phyloP scores from a whole-genome alignment of 192 early-diverging fungal species.

The Backusella mclennaniae region DNA sequence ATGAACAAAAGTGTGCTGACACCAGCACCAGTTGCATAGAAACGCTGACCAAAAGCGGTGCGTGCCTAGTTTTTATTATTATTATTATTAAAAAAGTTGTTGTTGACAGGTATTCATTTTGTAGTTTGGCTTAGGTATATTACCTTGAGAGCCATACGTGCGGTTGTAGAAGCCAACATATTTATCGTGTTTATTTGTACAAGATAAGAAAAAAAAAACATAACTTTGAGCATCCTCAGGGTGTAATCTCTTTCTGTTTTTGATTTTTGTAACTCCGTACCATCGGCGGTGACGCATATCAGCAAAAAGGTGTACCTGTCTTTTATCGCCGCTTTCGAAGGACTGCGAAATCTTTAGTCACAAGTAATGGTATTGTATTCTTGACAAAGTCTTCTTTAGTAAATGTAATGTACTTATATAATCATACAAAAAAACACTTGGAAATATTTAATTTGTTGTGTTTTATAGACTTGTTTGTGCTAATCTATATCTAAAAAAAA shows the following conservation, averaged over 20 bases:
- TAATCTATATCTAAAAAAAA: too few relatives aligned
- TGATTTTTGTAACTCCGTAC: neutral
- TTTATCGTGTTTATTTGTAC: neutral
- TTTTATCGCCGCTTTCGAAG: too few relatives aligned
- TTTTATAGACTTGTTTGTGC: too few relatives aligned
- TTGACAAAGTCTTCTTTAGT: too few relatives aligned
- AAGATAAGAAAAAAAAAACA: neutral
- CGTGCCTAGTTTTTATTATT: conserved; percentile 15
- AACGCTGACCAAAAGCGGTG: conserved; percentile 12
- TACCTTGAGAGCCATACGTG: conserved; percentile 16
- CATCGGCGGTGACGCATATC: neutral
- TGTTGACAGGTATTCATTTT: neutral
- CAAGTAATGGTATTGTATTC: too few relatives aligned
- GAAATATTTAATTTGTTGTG: too few relatives aligned
- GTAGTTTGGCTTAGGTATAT: neutral
- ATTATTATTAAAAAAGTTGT: neutral
- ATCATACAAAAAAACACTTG: too few relatives aligned
- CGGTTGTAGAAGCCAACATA: conserved; percentile 13
- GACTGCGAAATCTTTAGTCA: too few relatives aligned
- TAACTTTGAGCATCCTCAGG: neutral
- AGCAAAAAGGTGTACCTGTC: too few relatives aligned
- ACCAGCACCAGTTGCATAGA: conserved; percentile 50
- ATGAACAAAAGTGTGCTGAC: conserved; percentile 81
- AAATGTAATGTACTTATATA: too few relatives aligned
- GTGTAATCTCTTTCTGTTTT: neutral